Base-by-base conservation (phyloP, 768 basidiomycete species). In the Aureoboletus auriporus region DNA sequence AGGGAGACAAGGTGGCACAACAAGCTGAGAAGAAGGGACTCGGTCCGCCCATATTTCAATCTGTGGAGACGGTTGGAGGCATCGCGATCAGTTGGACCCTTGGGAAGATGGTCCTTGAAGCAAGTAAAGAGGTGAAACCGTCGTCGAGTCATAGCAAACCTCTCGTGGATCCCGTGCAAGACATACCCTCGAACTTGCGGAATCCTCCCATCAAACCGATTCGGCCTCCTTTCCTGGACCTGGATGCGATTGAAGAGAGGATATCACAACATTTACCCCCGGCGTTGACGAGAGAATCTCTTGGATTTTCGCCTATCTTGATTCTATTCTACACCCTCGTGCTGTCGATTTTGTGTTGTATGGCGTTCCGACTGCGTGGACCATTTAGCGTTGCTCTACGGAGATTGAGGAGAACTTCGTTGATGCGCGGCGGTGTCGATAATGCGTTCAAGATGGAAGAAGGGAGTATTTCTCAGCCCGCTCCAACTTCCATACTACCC, bases 71-170 rank as follows among this genome's bases (percentile, higher is more conserved):
- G n/a, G 87, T 99, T 28, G 86, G 83, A 31, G 90, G 89, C 60
- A 91, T 95, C 34, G 92, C 93, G 38, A 92, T 99, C 60, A 92
- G 83, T 59, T 99, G 96, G 96, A 97, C 96, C 5, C 75, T 98
- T 30, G 96, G 96, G 26, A 98, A 97, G 68, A 98, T 98, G 94
- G 95, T 98, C 0, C 77, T 97, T 26, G 95, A 98, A 69, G 96
- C 96, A 26, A 93, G 90, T 71, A 89, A 88, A 54, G 89, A 89
- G 63, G 80, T 93, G 7, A 78, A 80, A 4, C 63, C 76, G 7
- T 68, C 75, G 37, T 64, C 68, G 11, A 74, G 73, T 46, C 58
- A 70, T 4, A 67, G 71, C 26, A 75, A 70, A 43, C 88, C 86
- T 6, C 63, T 90, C n/a, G 76, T 75, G 26, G 89, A 91, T 57